Conservation (phyloP, 2,329 filamentous ascomycete species). For the Leptographium wingfieldii region DNA sequence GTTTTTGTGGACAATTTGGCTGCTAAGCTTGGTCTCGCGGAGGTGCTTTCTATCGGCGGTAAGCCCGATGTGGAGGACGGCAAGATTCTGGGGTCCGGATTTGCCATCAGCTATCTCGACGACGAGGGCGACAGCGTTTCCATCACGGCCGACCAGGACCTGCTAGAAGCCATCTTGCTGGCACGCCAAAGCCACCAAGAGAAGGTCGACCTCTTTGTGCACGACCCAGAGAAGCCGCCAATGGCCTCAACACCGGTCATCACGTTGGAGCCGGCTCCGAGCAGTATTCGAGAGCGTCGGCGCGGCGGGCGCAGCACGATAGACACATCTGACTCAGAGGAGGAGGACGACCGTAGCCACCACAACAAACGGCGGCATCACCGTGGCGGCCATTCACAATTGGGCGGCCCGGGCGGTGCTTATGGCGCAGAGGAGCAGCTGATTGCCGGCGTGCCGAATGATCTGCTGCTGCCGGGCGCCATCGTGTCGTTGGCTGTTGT, state of each 20-base stretch:
- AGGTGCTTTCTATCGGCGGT: conserved; percentile 76
- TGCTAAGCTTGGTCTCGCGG: conserved; percentile 62
- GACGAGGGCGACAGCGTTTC: conserved; percentile 95
- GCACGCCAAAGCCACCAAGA: conserved; percentile 67
- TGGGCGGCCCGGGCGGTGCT: not conserved
- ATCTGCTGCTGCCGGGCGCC: conserved; percentile 81
- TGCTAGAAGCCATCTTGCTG: conserved; percentile 78
- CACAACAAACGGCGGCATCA: conserved; percentile 28
- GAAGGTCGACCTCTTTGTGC: conserved; percentile 95
- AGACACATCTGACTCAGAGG: conserved; percentile 32
- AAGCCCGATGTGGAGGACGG: conserved; percentile 66
- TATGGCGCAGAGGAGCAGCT: conserved; percentile 46
- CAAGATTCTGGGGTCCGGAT: conserved; percentile 67
- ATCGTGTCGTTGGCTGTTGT: conserved; percentile 92
- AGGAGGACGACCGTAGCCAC: conserved; percentile 36
- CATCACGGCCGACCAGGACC: conserved; percentile 89
- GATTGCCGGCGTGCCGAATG: conserved; percentile 86
- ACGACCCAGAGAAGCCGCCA: conserved; percentile 83
- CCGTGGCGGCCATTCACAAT: conserved; percentile 17
- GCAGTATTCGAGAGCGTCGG: conserved; percentile 34
- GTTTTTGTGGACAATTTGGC: conserved; percentile 67
- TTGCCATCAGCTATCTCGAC: conserved; percentile 89
- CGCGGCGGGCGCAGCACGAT: conserved; percentile 11
- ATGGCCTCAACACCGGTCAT: conserved; percentile 42
- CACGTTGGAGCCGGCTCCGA: conserved; percentile 9